Base-by-base conservation (phyloP, 768 basidiomycete species). In the Melanogaster broomeanus region DNA sequence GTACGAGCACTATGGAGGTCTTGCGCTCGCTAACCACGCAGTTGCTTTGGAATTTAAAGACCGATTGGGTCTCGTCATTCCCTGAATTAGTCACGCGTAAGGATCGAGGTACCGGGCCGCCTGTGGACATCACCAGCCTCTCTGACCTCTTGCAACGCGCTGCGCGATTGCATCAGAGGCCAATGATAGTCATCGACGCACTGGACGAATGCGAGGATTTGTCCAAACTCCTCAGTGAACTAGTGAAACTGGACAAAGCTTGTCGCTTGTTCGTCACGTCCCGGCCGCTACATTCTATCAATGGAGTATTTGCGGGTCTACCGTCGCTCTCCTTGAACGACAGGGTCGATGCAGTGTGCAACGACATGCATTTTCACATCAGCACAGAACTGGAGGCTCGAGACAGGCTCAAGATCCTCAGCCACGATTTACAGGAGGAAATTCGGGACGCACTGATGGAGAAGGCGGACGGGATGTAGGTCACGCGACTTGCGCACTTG, bases 201-300 rank as follows among this genome's bases (percentile, higher is more conserved):
- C 46, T 59, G 2, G 55, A 57, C 13, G 51, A 59, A 19, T 57
- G 58, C 37, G 39, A 51, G 15, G 39, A 56, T 2, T 10, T 45
- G 3, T 4, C 37, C 8, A 4, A 46, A 2, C 6, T 56, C 16
- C 47, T 58, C 3, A 15, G 10, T 4, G n/a, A 25, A 6, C 41
- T 48, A 6, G 12, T 8, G 12, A 24, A 37, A 5, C 33, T 51
- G 27, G 3, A n/a, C 15, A 22, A 24, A 3, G 45, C 33, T 1
- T 33, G 42, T 13, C 46, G 38, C n/a, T 9, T 56, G 16, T 55
- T 57, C 34, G 42, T 54, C 2, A 56, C 54, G 5, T 45, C 46
- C 21, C 41, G 49, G 13, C 33, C 31, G 5, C 16, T 40, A 21
- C 15, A 5, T 10, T 7, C n/a, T 2, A 54, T 57, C 16, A 22